Conservation (phyloP, 495 filamentous ascomycete species). For the Penicillium crystallinum region DNA sequence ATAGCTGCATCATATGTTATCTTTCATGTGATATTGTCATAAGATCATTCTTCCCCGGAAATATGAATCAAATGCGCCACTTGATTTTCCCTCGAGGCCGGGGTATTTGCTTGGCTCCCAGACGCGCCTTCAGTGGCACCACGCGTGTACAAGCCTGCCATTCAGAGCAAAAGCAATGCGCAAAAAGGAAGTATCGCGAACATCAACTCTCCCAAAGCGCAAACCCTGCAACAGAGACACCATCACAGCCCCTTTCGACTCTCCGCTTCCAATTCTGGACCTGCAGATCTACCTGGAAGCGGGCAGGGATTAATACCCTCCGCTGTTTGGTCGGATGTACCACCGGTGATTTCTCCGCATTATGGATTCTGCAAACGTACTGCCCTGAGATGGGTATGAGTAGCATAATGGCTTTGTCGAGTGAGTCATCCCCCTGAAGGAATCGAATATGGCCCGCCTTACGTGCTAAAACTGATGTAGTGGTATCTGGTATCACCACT, state of each 20-base stretch:
- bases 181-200: neutral
- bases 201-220: neutral
- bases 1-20: neutral
- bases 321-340: slow-evolving; percentile 42
- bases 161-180: neutral
- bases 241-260: neutral
- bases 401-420: slow-evolving; percentile 36
- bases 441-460: neutral
- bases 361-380: slow-evolving; percentile 35
- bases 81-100: neutral
- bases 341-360: slow-evolving; percentile 37
- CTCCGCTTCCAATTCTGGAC: slow-evolving; percentile 27
- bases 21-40: neutral
- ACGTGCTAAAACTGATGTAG: slow-evolving; percentile 15
- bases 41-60: neutral
- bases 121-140: neutral
- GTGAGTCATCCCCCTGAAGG: slow-evolving; percentile 12
- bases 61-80: neutral
- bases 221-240: neutral
- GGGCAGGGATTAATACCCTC: slow-evolving; percentile 41
- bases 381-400: slow-evolving; percentile 34
- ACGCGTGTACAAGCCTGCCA: neutral
- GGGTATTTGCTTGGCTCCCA: neutral
- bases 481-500: slow-evolving; percentile 39
- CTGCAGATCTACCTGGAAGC: slow-evolving; percentile 28